Conservation (phyloP, 768 basidiomycete genomes). For the Rhodotorula toruloides region DNA sequence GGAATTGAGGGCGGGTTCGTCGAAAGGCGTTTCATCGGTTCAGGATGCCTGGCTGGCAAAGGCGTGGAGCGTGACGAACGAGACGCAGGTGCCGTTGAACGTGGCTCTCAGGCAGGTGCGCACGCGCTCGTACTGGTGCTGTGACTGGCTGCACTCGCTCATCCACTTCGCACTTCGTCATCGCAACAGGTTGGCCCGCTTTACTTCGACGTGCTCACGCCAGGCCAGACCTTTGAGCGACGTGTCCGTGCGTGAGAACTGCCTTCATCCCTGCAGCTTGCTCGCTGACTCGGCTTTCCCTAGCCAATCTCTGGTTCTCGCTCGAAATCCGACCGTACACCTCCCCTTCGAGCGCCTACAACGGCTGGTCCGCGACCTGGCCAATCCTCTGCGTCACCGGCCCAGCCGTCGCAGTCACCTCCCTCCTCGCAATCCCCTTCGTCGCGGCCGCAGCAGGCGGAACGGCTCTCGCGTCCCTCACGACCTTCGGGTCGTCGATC, state of each 20-base stretch:
- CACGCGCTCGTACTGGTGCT: neutral
- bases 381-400: constrained; percentile 32
- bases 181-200: constrained; percentile 24
- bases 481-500: constrained; percentile 13
- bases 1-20: neutral
- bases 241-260: constrained; percentile 14
- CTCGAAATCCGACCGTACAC: constrained; percentile 32
- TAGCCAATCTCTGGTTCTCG: constrained; percentile 25
- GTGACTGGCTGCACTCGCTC: neutral
- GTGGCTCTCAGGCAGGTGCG: constrained; percentile 2
- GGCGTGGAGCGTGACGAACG: constrained; percentile 23
- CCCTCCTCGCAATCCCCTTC: constrained; percentile 35
- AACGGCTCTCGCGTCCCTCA: constrained; percentile 29
- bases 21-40: neutral
- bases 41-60: constrained; percentile 6
- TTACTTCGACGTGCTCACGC: constrained; percentile 28
- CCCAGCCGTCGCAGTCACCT: constrained; percentile 24
- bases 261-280: neutral
- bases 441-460: constrained; percentile 29
- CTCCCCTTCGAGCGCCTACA: constrained; percentile 16
- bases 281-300: neutral
- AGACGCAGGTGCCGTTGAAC: constrained; percentile 32
- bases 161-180: neutral
- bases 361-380: constrained; percentile 18
- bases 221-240: constrained; percentile 28